Percentiles rank a stretch among this genome's conserved stretches.
These are phyloP conservation scores for Xylaria arbuscula DNA, from an alignment of 2,329 filamentous ascomycete genomes.

Conservation along the genomic window DNA sequence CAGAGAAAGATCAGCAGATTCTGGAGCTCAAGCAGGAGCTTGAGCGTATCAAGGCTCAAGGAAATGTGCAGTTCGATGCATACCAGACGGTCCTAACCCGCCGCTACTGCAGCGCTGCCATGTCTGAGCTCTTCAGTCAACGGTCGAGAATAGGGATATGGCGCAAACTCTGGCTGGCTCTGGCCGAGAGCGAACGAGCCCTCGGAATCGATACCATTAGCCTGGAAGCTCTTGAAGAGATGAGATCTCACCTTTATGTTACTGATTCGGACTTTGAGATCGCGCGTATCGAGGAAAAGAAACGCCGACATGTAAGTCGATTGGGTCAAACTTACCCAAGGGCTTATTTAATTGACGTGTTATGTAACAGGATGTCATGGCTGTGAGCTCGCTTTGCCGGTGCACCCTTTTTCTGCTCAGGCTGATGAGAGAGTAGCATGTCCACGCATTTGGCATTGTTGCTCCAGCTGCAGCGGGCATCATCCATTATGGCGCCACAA, in stretches of 20 bases:
- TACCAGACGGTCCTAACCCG: slow-evolving; percentile 76
- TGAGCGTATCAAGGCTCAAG: slow-evolving; percentile 27
- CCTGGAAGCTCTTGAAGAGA: slow-evolving; percentile 78
- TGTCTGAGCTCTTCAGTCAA: slow-evolving; percentile 83
- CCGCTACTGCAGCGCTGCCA: slow-evolving; percentile 79
- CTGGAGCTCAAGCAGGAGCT: slow-evolving; percentile 32
- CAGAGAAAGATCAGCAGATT: slow-evolving; percentile 30
- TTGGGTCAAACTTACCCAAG: no score
- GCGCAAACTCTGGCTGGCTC: slow-evolving; percentile 83
- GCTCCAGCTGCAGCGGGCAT: slow-evolving; percentile 69
- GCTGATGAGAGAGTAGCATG: slow-evolving; percentile 58
- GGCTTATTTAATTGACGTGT: slow-evolving; percentile 35
- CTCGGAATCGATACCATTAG: slow-evolving; percentile 79
- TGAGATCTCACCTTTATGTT: slow-evolving; percentile 78
- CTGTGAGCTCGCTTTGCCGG: slow-evolving; percentile 54
- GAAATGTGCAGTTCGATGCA: slow-evolving; percentile 55
- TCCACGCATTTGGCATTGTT: slow-evolving; percentile 77
- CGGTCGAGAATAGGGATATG: slow-evolving; percentile 78
- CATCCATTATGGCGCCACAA: slow-evolving; percentile 75
- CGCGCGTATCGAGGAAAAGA: slow-evolving; percentile 80
- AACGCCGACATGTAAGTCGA: slow-evolving; percentile 64
- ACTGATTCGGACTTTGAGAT: slow-evolving; percentile 82
- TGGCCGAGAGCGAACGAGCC: slow-evolving; percentile 85
- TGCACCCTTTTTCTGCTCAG: not conserved
- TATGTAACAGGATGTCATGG: slow-evolving; percentile 63